Base-by-base conservation (phyloP, 2,329 filamentous ascomycete species). In the Fusarium tanahbumbuense region DNA sequence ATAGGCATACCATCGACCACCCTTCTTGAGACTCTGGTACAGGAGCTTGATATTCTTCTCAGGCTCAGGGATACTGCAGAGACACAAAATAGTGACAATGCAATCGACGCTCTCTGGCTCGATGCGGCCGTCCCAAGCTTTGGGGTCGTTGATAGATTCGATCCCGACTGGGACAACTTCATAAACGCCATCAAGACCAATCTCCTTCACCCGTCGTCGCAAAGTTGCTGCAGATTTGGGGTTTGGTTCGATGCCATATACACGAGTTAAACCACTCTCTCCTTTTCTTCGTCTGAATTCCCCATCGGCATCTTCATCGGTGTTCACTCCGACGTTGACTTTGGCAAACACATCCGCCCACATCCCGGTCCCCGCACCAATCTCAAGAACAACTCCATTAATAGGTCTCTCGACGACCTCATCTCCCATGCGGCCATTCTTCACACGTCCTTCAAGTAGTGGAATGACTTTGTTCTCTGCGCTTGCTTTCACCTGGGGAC, bases 231-330 rank as follows among this genome's bases (percentile, higher is more conserved):
- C 86, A 56, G 87, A 85, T 37, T 81, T 83, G 0, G 76, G 57
- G 75, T 91, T 91, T 5, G 90, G 90, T 78, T 92, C 90, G 7
- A 92, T 84, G 57, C 89, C 90, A 71, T 88, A 90, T 45, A 92
- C 81, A 32, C 81, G 83, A 32, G 78, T 82, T 57, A 87, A 69
- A n/a, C 61, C 70, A 12, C 57, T 59, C 18, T 50, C 58, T 18
- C 57, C 56, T 15, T 71, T 68, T 37, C 68, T 57, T 48, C 64
- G 56, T 32, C 60, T 62, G 32, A 71, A 18, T 16, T 80, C 66
- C 77, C 60, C 67, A 40, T 52, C 47, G 22, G 42, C 22, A 41
- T 40, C 28, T 20, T 23, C 60, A 30, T 59, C 52, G n/a, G 23
- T 25, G 22, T 52, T 63, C 41, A 54, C 42, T 25, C 67, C 58